phyloP scores from a whole-genome alignment of 768 basidiomycete genomes.

The Podaxis rugospora region DNA sequence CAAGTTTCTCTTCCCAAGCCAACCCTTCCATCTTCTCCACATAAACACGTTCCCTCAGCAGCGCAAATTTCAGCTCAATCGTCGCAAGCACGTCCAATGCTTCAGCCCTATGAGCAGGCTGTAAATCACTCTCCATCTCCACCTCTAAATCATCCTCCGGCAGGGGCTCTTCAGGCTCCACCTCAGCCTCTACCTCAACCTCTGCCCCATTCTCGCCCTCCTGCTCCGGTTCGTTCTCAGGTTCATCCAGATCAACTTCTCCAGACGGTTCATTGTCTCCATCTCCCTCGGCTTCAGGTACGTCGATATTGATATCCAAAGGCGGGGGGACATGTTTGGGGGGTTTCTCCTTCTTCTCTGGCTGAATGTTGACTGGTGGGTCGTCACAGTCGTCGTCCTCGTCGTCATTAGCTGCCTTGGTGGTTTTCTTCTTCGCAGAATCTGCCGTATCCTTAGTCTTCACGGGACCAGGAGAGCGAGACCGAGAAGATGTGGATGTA shows the following conservation, averaged over 20 bases:
- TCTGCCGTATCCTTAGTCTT: not conserved
- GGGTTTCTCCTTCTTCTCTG: conserved; percentile 6
- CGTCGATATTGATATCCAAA: conserved; percentile 25
- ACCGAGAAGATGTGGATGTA: conserved; percentile 36
- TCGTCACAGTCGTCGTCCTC: conserved; percentile 21
- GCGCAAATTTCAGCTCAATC: conserved; percentile 92
- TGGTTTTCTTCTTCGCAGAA: not conserved
- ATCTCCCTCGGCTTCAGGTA: conserved; percentile 18
- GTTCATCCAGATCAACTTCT: conserved; percentile 18
- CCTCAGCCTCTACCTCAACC: conserved; percentile 26
- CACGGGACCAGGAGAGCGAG: conserved; percentile 31
- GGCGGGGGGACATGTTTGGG: conserved; percentile 13
- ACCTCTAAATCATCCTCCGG: conserved; percentile 28
- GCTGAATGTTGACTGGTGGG: conserved; percentile 4
- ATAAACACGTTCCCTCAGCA: conserved; percentile 82
- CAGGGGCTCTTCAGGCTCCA: conserved; percentile 20
- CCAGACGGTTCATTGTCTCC: conserved; percentile 13
- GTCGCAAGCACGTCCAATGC: conserved; percentile 83
- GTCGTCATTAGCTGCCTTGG: conserved; percentile 8
- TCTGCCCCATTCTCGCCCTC: conserved; percentile 34
- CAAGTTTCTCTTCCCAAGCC: conserved; percentile 81
- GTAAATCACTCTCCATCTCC: conserved; percentile 48
- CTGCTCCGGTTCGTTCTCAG: conserved; percentile 27
- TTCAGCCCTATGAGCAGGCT: conserved; percentile 80
- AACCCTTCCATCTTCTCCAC: conserved; percentile 92